Evolutionary conservation across 441 rosid genomes (phyloP).

Genomic region (Daphne laureola): DNA sequence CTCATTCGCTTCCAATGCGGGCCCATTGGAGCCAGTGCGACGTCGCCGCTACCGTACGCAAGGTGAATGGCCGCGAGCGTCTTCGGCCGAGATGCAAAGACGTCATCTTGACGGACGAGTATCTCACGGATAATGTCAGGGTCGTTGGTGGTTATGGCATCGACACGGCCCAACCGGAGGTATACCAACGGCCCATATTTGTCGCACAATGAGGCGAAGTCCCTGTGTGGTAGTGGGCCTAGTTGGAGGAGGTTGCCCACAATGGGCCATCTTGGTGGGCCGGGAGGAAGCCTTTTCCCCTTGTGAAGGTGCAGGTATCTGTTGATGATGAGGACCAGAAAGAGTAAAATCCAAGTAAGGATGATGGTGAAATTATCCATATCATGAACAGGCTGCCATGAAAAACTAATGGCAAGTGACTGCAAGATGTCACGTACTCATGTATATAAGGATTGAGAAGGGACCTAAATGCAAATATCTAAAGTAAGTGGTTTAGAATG

Average conservation of each 20-base stretch:
- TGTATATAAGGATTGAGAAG: background rate
- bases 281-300: slow-evolving; percentile 52
- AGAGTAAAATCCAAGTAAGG: slow-evolving; percentile 13
- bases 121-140: slow-evolving; percentile 62
- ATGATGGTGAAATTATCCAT: slow-evolving; percentile 20
- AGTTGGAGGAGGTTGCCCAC: slow-evolving; percentile 79
- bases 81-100: slow-evolving; percentile 71
- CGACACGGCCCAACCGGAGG: slow-evolving; percentile 59
- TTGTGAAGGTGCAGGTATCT: slow-evolving; percentile 15
- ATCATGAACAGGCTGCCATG: background rate
- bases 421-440: too few species aligned
- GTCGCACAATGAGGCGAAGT: slow-evolving; percentile 53
- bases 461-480: background rate
- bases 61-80: slow-evolving; percentile 73
- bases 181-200: slow-evolving; percentile 72
- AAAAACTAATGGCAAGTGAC: too few species aligned
- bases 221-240: slow-evolving; percentile 63
- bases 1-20: slow-evolving; percentile 66
- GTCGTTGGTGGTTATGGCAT: slow-evolving; percentile 74
- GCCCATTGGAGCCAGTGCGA: slow-evolving; percentile 78
- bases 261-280: slow-evolving; percentile 74
- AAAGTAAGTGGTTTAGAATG: background rate
- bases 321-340: slow-evolving; percentile 14
- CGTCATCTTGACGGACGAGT: slow-evolving; percentile 61
- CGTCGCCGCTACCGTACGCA: slow-evolving; percentile 68